phyloP scores from a whole-genome alignment of 1,284 basidiomycete genomes.

The Neonothopanus nambi region DNA sequence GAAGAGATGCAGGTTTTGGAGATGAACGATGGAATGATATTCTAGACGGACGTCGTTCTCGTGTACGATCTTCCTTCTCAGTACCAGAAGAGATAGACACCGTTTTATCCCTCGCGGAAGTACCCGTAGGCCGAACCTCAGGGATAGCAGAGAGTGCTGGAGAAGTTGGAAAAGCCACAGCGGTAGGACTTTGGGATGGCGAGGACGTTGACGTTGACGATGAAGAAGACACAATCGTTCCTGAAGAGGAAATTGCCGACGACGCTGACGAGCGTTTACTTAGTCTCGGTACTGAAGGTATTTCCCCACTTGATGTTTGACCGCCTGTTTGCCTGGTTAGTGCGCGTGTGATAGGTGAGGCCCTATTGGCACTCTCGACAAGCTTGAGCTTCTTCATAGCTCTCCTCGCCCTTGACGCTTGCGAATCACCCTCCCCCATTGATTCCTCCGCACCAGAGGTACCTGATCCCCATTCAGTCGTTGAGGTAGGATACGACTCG shows the following conservation, averaged over 20 bases:
- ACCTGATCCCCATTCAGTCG: conserved; percentile 36
- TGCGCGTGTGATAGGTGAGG: neutral
- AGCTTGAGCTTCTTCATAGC: conserved; percentile 14
- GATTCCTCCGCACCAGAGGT: conserved; percentile 36
- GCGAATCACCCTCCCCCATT: neutral
- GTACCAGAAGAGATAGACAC: neutral
- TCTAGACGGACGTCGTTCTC: conserved; percentile 23
- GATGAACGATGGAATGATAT: neutral
- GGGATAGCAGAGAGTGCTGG: conserved; percentile 44
- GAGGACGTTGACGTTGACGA: conserved; percentile 39
- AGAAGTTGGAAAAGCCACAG: conserved; percentile 26
- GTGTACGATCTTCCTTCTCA: conserved; percentile 23
- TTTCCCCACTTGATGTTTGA: neutral
- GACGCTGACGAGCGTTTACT: conserved; percentile 15
- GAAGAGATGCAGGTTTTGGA: neutral
- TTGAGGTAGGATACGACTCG: conserved; percentile 40
- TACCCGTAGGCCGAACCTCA: conserved; percentile 26
- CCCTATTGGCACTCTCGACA: conserved; percentile 14
- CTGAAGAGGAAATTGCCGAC: conserved; percentile 14
- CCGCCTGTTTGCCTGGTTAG: conserved; percentile 9
- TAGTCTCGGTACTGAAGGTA: conserved; percentile 13
- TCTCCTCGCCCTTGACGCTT: conserved; percentile 7
- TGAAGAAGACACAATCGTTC: conserved; percentile 10
- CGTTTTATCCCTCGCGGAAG: neutral
- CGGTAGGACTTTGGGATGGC: conserved; percentile 37